Evolutionary conservation across 2,329 filamentous ascomycete genomes (phyloP).

Genomic region (Claviceps citrina): DNA sequence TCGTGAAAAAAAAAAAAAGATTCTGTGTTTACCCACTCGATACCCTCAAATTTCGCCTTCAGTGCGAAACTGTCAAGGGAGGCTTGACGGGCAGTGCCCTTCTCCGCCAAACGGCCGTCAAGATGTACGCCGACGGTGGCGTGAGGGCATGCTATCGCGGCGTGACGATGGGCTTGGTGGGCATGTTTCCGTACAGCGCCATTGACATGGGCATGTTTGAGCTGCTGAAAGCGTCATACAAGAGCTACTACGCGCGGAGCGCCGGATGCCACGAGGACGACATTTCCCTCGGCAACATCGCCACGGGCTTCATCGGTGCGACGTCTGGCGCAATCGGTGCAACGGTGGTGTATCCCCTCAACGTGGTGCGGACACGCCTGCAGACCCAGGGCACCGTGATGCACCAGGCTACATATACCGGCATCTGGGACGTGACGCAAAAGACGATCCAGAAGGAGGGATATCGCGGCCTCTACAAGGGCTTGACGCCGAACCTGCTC

Average conservation of each 20-base stretch:
- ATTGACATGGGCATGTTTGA: constrained; percentile 96
- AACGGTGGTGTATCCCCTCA: constrained; percentile 87
- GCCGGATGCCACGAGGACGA: constrained; percentile 69
- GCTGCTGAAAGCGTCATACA: constrained; percentile 64
- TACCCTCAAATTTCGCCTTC: constrained; percentile 67
- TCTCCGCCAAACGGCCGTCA: constrained; percentile 66
- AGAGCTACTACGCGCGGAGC: constrained; percentile 51
- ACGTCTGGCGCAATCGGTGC: constrained; percentile 85
- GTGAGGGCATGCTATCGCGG: constrained; percentile 73
- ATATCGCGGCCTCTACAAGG: constrained; percentile 76
- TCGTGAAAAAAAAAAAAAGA: too few relatives aligned
- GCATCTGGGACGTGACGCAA: constrained; percentile 74
- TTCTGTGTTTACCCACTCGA: constrained; percentile 92
- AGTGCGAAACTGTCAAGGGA: constrained; percentile 82
- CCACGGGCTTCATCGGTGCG: constrained; percentile 77
- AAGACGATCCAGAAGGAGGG: constrained; percentile 78
- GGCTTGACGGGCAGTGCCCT: constrained; percentile 72
- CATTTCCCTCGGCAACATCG: constrained; percentile 63
- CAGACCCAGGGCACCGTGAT: constrained; percentile 91
- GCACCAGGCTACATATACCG: constrained; percentile 78
- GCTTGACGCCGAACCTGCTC: constrained; percentile 82
- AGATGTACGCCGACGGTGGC: constrained; percentile 70
- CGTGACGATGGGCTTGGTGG: constrained; percentile 80
- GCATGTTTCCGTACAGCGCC: constrained; percentile 95
- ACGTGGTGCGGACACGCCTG: constrained; percentile 77